Conservation (phyloP, 495 filamentous ascomycete genomes). For the Geoglossum glabrum region DNA sequence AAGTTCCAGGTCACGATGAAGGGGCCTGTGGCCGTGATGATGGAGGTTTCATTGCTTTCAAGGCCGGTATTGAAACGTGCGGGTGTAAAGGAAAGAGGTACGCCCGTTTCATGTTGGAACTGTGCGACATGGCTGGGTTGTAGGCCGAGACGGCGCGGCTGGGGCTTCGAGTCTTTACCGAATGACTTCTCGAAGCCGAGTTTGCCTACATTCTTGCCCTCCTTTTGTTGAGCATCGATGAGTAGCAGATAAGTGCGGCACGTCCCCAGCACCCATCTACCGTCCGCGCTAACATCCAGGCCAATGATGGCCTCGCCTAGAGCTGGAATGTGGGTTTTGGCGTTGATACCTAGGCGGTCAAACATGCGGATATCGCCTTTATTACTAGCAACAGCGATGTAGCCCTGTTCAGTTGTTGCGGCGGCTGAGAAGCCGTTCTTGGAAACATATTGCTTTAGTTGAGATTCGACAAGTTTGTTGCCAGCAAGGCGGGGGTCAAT, state of each 20-base stretch:
- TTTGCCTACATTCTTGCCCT: constrained; percentile 92
- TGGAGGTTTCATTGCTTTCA: constrained; percentile 61
- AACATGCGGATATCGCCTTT: constrained; percentile 97
- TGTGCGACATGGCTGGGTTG: constrained; percentile 84
- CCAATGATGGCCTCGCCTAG: constrained; percentile 91
- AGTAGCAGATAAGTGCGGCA: constrained; percentile 89
- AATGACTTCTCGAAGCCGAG: constrained; percentile 92
- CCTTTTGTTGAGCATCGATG: constrained; percentile 75
- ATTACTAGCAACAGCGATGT: constrained; percentile 88
- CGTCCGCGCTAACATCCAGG: constrained; percentile 83
- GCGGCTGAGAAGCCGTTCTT: constrained; percentile 94
- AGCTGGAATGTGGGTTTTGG: constrained; percentile 90
- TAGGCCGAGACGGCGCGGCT: constrained; percentile 74
- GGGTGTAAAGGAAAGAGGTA: constrained; percentile 66
- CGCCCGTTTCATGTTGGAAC: constrained; percentile 85
- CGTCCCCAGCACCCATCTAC: constrained; percentile 85
- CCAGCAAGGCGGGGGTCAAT: constrained; percentile 82
- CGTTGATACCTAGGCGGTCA: constrained; percentile 88
- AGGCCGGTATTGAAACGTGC: constrained; percentile 89
- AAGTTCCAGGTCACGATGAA: constrained; percentile 95
- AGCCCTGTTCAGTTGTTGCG: constrained; percentile 87
- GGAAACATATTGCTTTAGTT: constrained; percentile 84
- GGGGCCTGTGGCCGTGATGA: constrained; percentile 91
- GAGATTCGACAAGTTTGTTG: constrained; percentile 77
- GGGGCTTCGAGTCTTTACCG: constrained; percentile 77